Conservation (phyloP, 768 basidiomycete species). For the Gelatoporia subvermispora region DNA sequence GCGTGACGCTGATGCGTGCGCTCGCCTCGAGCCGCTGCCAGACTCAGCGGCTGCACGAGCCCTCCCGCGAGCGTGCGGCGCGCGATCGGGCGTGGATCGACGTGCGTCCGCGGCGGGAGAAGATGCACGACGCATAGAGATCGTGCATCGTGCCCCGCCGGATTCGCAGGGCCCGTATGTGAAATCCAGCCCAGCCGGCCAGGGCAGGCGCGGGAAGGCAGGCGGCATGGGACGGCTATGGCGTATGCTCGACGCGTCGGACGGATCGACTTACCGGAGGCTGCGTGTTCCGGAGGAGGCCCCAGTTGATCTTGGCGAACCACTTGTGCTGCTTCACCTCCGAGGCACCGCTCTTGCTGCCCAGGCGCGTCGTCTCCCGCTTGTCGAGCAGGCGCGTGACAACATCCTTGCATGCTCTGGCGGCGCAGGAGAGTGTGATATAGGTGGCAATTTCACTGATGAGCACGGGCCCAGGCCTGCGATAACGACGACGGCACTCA, state of each 20-base stretch:
- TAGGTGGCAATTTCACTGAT: background rate
- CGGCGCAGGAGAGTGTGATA: background rate
- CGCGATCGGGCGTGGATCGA: background rate
- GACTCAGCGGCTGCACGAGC: no score
- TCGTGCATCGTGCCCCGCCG: no score
- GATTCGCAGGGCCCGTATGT: no score
- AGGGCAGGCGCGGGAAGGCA: no score
- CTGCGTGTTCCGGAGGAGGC: conserved; percentile 82
- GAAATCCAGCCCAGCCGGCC: no score
- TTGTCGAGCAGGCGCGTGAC: conserved; percentile 87
- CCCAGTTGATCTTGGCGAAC: conserved; percentile 97
- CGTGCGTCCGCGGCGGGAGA: background rate
- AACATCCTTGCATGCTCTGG: conserved; percentile 83
- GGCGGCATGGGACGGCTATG: conserved; percentile 3
- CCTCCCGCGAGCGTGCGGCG: background rate
- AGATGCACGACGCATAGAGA: no score
- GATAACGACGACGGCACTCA: conserved; percentile 33
- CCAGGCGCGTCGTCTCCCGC: conserved; percentile 81
- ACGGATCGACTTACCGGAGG: conserved; percentile 71
- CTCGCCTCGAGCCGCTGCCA: no score
- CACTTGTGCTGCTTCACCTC: conserved; percentile 99
- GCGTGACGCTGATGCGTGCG: no score
- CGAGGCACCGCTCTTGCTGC: conserved; percentile 91
- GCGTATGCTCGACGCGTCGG: conserved; percentile 2
- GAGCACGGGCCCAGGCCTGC: conserved; percentile 5